A percentile compares a stretch with the other conserved stretches of the same genome.
phyloP scores from a whole-genome alignment of 805 yeast species.

The Ogataea methylovora region DNA sequence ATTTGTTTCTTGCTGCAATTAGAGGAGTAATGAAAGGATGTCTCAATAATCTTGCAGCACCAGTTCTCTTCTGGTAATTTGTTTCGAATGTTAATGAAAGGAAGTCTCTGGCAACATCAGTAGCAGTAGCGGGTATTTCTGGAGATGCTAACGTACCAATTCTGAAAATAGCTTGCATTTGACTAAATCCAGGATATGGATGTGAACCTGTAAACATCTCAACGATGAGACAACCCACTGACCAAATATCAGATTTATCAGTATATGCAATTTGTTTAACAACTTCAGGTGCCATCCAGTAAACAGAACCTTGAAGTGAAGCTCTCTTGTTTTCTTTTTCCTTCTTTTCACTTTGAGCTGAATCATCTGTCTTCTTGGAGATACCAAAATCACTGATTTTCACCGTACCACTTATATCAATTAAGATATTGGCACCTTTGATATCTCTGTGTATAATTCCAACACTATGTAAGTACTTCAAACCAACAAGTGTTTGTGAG shows the following conservation, averaged over 20 bases:
- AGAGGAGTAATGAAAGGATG: slow-evolving; percentile 54
- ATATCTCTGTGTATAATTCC: slow-evolving; percentile 58
- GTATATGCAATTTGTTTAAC: slow-evolving; percentile 91
- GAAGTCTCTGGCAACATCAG: slow-evolving; percentile 62
- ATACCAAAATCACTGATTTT: slow-evolving; percentile 63
- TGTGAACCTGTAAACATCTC: slow-evolving; percentile 96
- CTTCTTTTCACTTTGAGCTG: slow-evolving; percentile 35
- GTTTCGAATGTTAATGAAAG: slow-evolving; percentile 60
- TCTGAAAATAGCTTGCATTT: slow-evolving; percentile 94
- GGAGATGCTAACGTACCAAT: slow-evolving; percentile 86
- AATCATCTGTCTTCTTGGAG: slow-evolving; percentile 36
- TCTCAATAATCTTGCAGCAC: slow-evolving; percentile 59
- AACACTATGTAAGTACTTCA: slow-evolving; percentile 47
- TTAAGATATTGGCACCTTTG: slow-evolving; percentile 56
- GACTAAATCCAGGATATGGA: slow-evolving; percentile 91
- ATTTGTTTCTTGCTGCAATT: slow-evolving; percentile 29
- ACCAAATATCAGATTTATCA: slow-evolving; percentile 94
- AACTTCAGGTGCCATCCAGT: slow-evolving; percentile 99
- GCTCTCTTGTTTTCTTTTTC: slow-evolving; percentile 49
- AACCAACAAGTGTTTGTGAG: slow-evolving; percentile 47
- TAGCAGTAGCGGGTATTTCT: slow-evolving; percentile 65
- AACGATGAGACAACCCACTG: slow-evolving; percentile 86
- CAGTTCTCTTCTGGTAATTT: slow-evolving; percentile 67
- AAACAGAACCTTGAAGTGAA: slow-evolving; percentile 89
- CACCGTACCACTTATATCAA: slow-evolving; percentile 53